Evolutionary conservation across 768 basidiomycete genomes (phyloP), one percentile per base, ranked within the genome.

Genomic region (Amanita polypyramis): DNA sequence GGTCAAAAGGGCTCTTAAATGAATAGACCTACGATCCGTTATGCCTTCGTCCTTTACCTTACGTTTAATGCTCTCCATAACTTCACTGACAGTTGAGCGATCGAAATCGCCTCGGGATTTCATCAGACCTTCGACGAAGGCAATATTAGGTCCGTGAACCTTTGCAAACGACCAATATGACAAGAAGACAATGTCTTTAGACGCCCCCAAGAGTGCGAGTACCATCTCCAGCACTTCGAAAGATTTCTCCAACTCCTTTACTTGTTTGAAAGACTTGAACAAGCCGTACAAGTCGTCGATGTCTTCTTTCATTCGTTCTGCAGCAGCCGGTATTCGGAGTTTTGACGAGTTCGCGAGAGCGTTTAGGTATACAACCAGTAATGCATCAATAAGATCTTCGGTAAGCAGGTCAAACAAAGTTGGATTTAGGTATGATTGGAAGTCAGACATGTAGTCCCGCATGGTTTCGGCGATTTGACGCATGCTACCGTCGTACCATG

Each of bases 401-500:
- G 96, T 72, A 29, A 98, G 73, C 19, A 98, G 75, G 52, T 97
- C 94, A 54, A 97, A 81, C 38, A 99, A 74, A 5, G 88, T 82
- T 11, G 88, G 74, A 60, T 97, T 96, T 51, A 99, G 81, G 58
- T 84, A 96, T 38, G 78, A 74, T 59, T 94, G 88, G 62, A 90
- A 95, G 65, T 98, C 96, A n/a, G 74, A 63, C 81, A 93, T 92
- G 66, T 98, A 98, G 58, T 99, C 96, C 45, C 84, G 77, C 74
- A 98, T 88, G 35, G 96, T 99, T 67, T 93, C 89, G 52, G 96
- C 75, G 45, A 98, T 85, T 64, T 95, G 92, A 4, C 73, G 70
- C 67, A 95, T 79, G 58, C 85, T 77, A 3, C 85, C 84, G 23
- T 93, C 90, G 62, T 98, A 98, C 96, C 96, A 98, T 1, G 73